Evolutionary conservation across 148 eudicot species (phyloP), one percentile per base, ranked within the genome.

Genomic region (Vaccinium myrtillus): DNA sequence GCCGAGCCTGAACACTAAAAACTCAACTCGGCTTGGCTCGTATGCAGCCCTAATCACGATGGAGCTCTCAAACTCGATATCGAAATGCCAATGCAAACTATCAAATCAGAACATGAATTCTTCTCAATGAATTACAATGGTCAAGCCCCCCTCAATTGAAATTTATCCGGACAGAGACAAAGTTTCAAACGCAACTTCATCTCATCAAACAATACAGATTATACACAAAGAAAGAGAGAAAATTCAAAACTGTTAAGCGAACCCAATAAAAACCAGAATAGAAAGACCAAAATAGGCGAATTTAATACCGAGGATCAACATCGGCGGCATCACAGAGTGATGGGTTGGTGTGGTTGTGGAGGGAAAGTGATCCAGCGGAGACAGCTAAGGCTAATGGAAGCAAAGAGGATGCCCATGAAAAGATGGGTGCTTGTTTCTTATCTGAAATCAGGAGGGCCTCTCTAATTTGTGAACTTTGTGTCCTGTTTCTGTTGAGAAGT

Each of bases 281-380:
- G 58, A 27, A 80, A 55, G 49, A n/a, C 13, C 2, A 36, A 30
- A 27, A 23, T 21, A 59, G 67, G 23, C 7, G 11, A 13, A 63
- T 23, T 11, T 10, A 76, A 67, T 74, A 94, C 94, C 88, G 76
- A 84, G 82, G 10, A 83, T 86, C 81, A 49, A 84, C 84, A 90
- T 86, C 50, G 48, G 87, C 84, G 65, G 90, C 65, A 48, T 94
- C 93, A 71, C 90, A 91, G 48, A 87, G 70, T 0, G 94, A 90
- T 54, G 90, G 81, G 75, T 83, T 50, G 63, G 61, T 23, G 12
- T 77, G 84, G 53, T 85, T 63, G 4, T 86, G 88, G 5, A 92
- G 43, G 54, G 84, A 32, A 84, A 92, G 81, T 36, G 94, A 91
- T 13, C 90, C 94, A 39, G 92, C 92, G 14, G 90, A 92, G 82